These are phyloP conservation scores for Backusella mclennaniae DNA, from an alignment of 192 early-diverging fungal species.

Conservation along the genomic window DNA sequence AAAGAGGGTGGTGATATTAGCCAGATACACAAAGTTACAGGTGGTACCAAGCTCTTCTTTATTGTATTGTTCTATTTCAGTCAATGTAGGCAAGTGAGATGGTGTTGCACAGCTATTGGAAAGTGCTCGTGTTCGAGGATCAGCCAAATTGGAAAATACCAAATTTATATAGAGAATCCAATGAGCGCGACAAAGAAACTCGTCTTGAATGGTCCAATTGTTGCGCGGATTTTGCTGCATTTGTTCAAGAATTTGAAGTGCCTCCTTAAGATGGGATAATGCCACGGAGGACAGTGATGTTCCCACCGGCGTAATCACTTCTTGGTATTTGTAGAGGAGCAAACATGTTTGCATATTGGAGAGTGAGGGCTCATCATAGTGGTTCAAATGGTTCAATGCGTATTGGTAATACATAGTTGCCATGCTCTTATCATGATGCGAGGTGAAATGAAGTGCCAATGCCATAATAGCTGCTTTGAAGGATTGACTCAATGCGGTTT, in stretches of 20 bases:
- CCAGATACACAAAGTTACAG: background rate
- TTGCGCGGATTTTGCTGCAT: background rate
- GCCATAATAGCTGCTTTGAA: conserved; percentile 1
- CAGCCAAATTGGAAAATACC: conserved; percentile 1
- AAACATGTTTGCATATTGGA: conserved; percentile 4
- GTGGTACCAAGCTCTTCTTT: background rate
- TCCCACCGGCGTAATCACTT: conserved; percentile 10
- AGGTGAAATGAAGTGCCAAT: background rate
- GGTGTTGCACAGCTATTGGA: background rate
- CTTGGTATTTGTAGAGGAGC: conserved; percentile 19
- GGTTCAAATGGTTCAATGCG: background rate
- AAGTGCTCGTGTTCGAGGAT: background rate
- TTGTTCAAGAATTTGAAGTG: conserved; percentile 3
- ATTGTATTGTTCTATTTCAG: conserved; percentile 11
- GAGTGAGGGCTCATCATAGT: background rate
- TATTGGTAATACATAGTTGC: background rate
- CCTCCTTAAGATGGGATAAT: background rate
- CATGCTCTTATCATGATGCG: background rate
- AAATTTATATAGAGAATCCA: conserved; percentile 15
- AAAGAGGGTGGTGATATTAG: background rate
- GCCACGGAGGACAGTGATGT: background rate
- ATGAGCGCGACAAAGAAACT: conserved; percentile 2
- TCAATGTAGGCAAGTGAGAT: background rate
- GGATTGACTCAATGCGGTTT: background rate
- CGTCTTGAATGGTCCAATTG: background rate